Conservation (phyloP, 2,329 filamentous ascomycete genomes). For the Sarocladium strictum region DNA sequence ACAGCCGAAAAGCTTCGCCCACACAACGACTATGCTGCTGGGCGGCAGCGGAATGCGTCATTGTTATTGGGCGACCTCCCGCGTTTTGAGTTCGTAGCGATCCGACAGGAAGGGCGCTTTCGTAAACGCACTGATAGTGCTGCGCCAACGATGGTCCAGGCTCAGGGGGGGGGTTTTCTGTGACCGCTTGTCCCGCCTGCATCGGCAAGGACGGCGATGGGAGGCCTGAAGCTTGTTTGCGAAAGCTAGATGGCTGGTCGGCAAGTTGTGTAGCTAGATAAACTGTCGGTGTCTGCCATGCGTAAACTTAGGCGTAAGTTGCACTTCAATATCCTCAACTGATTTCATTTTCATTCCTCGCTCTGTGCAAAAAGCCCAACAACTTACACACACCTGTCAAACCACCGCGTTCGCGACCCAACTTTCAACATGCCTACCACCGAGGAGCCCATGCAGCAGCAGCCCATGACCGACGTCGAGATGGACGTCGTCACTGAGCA, state of each 20-base stretch:
- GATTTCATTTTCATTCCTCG: constrained; percentile 14
- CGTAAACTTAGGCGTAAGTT: background rate
- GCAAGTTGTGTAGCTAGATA: constrained; percentile 4
- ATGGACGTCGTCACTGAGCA: constrained; percentile 34
- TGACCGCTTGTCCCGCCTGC: background rate
- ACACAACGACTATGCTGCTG: background rate
- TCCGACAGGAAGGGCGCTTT: background rate
- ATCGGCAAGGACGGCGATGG: constrained; percentile 1
- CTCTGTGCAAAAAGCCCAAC: background rate
- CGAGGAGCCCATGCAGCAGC: constrained; percentile 36
- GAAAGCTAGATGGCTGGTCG: background rate
- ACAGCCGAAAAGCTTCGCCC: constrained; percentile 3
- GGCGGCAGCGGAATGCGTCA: background rate
- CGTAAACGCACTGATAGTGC: background rate
- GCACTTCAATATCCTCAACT: constrained; percentile 2
- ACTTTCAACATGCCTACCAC: constrained; percentile 13
- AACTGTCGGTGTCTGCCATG: background rate
- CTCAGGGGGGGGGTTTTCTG: background rate
- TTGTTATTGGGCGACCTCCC: background rate
- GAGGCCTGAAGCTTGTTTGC: background rate
- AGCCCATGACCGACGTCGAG: constrained; percentile 34
- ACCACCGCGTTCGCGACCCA: no score
- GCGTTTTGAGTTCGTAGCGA: background rate
- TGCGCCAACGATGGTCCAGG: background rate
- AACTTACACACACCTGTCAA: no score